Evolutionary conservation across 2,329 filamentous ascomycete genomes (phyloP), one percentile per base, ranked within the genome.

Genomic region (Cytospora piceae): DNA sequence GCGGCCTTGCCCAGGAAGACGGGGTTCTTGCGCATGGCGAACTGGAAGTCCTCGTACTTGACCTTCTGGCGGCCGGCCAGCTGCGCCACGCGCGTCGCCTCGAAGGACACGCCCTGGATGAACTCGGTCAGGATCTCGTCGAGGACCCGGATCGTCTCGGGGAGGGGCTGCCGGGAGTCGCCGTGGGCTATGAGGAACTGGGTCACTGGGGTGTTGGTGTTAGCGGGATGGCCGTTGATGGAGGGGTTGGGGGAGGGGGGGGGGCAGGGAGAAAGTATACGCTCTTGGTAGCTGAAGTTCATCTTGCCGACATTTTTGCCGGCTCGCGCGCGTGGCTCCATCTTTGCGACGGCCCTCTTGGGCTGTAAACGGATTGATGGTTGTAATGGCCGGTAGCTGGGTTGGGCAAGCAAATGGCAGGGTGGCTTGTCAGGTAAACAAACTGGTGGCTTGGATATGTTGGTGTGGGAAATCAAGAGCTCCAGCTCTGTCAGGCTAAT

Each of bases 51-150:
- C 74, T 97, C 94, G 73, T 96, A 92, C 77, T 99, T 99, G 79
- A 99, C 93, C 80, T 99, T 99, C 73, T 96, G 92, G 2, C 95
- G 91, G 0, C 93, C 90, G 2, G 91, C 89, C 77, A 96, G 92
- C 76, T 92, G 89, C 0, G 95, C 95, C 61, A 90, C 89, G 54
- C 92, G 88, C 5, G 93, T 92, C 4, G 95, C 94, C 74, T 93
- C 90, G 80, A 96, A 95, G 78, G 92, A 94, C 63, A 95, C 89
- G 76, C 95, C 93, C 75, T 96, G 93, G 76, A 98, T 92, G 82
- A 96, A 97, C 81, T 98, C 95, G 69, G 94, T 97, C 68, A 97
- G 87, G 72, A 98, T 94, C 80, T 97, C 94, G 82, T 98, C 95
- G 59, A 98, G 89, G 60, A 94, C 87, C 68, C 91, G 89, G 67